These are phyloP conservation scores for Stellera chamaejasme DNA, from an alignment of 345 rosid species.

Conservation along the genomic window DNA sequence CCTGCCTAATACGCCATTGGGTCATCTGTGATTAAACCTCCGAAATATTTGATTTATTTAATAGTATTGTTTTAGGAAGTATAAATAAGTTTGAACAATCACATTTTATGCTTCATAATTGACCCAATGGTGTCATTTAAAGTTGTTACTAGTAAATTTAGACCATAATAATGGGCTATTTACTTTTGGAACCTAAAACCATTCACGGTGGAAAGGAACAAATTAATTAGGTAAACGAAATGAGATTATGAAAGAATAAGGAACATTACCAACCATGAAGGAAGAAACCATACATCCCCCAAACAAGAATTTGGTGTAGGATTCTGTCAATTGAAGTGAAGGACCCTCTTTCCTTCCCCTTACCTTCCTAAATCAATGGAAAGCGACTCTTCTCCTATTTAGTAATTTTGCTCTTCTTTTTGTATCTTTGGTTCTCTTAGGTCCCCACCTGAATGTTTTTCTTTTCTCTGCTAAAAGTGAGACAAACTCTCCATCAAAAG, in stretches of 20 bases:
- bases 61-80: too few relatives aligned
- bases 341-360: slow-evolving; percentile 1
- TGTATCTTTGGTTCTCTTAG: not conserved
- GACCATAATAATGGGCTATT: too few relatives aligned
- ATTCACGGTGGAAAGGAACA: not conserved
- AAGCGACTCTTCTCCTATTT: not conserved
- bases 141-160: too few relatives aligned
- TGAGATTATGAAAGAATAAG: slow-evolving; percentile 1
- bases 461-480: slow-evolving; percentile 5
- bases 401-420: not conserved
- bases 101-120: too few relatives aligned
- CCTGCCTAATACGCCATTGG: too few relatives aligned
- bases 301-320: slow-evolving; percentile 19
- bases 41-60: too few relatives aligned
- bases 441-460: slow-evolving; percentile 1
- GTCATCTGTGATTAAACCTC: too few relatives aligned
- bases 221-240: slow-evolving; percentile 2
- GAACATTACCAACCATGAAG: slow-evolving; percentile 12
- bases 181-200: too few relatives aligned
- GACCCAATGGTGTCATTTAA: too few relatives aligned
- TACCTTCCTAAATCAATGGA: slow-evolving; percentile 16
- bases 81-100: too few relatives aligned
- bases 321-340: slow-evolving; percentile 13
- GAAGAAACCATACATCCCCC: slow-evolving; percentile 15
- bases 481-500: slow-evolving; percentile 11